These are phyloP conservation scores for Lepiota subincarnata DNA, from an alignment of 768 basidiomycete species.

Conservation along the genomic window DNA sequence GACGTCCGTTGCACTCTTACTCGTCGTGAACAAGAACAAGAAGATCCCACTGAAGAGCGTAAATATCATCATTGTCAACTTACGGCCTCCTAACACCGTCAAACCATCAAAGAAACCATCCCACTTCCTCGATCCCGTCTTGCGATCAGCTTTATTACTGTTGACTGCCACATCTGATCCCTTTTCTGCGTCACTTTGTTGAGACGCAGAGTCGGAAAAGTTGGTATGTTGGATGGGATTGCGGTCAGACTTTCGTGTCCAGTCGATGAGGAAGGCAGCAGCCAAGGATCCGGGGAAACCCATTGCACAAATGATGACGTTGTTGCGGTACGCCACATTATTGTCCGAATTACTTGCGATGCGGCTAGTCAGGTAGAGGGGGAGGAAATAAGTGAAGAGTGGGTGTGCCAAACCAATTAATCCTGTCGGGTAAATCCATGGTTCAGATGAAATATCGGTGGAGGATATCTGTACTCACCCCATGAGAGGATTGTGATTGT, in stretches of 20 bases:
- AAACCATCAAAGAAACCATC: slow-evolving; percentile 4
- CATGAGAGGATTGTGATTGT: slow-evolving; percentile 47
- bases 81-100: slow-evolving; percentile 40
- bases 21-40: slow-evolving; percentile 50
- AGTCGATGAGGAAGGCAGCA: slow-evolving; percentile 42
- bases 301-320: slow-evolving; percentile 42
- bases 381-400: slow-evolving; percentile 48
- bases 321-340: slow-evolving; percentile 40
- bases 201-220: no score
- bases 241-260: slow-evolving; percentile 27
- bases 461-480: slow-evolving; percentile 28
- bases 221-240: background rate
- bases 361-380: slow-evolving; percentile 39
- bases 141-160: background rate
- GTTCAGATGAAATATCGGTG: background rate
- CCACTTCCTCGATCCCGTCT: no score
- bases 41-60: slow-evolving; percentile 43
- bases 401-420: slow-evolving; percentile 53
- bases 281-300: slow-evolving; percentile 46
- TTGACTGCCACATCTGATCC: background rate
- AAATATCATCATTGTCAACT: slow-evolving; percentile 41
- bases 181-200: background rate
- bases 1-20: slow-evolving; percentile 31
- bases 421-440: slow-evolving; percentile 17
- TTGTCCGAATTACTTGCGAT: slow-evolving; percentile 23